Base-by-base conservation (phyloP, 2,329 filamentous ascomycete genomes). In the Taxawa tesnikishii region DNA sequence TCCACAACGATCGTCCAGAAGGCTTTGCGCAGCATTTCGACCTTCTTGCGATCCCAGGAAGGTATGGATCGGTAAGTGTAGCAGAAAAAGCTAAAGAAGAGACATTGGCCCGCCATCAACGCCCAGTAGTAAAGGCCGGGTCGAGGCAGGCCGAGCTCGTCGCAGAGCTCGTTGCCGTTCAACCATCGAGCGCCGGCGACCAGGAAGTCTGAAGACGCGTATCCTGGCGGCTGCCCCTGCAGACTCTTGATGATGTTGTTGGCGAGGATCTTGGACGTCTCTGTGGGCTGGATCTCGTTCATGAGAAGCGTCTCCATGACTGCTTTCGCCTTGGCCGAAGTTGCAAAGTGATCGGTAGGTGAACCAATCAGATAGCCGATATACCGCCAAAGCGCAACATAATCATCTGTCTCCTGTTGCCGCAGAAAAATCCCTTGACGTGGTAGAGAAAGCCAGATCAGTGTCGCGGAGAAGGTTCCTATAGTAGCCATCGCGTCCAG, bases 331-430 rank as follows among this genome's bases (percentile, higher is more conserved):
- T 63, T 60, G 5, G 56, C 55, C 0, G 70, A 63, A 1, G 65
- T 70, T 2, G 63, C 61, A 41, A 64, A 67, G 15, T 66, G 39
- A 1, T 57, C 65, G 1, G 70, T 70, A 0, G 80, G 81, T 5
- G 73, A 73, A 9, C 81, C 82, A 45, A 84, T 67, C 17, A 85
- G 62, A 46, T 83, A 67, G 1, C 70, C 80, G 9, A 87, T 70
- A 40, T 82, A 79, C 3, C 81, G 68, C 80, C 81, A 88, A 1
- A 88, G 59, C 0, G 80, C 79, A 27, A 83, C 62, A 48, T 83
- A 87, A 45, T 85, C 80, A 2, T 49, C 48, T 2, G 70, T 73
- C 48, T 88, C 80, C 36, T 70, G 68, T 16, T 63, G 36, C 0
- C 67, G 65, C 15, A 82, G 57, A 42, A 60, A 75, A 33, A 88